A percentile compares a stretch with the other conserved stretches of the same genome.
These are phyloP conservation scores for Magnaporthales sp. DNA, from an alignment of 2,329 filamentous ascomycete species.

Conservation along the genomic window DNA sequence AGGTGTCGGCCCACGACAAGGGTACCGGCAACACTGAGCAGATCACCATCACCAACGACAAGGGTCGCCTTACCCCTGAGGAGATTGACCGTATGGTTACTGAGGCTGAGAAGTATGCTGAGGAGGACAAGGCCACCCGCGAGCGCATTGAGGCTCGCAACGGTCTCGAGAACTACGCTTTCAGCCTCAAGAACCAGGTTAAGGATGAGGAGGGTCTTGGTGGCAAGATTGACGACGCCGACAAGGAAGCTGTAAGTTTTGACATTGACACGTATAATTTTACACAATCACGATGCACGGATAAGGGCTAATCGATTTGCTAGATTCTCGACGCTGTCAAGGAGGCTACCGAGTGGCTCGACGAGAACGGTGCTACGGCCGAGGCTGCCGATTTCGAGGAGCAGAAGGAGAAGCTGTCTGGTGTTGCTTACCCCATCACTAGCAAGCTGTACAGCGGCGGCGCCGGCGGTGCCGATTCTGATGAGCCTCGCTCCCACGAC, in stretches of 20 bases:
- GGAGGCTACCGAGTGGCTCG: conserved; percentile 94
- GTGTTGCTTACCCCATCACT: conserved; percentile 96
- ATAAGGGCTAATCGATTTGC: conserved; percentile 23
- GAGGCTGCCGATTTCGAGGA: conserved; percentile 94
- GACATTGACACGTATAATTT: neutral
- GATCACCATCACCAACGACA: conserved; percentile 99
- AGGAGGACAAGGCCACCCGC: conserved; percentile 97
- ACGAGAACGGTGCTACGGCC: conserved; percentile 83
- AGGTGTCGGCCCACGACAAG: conserved; percentile 95
- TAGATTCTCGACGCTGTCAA: conserved; percentile 89
- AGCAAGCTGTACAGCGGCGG: conserved; percentile 84
- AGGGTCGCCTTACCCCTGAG: conserved; percentile 90
- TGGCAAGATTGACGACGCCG: conserved; percentile 96
- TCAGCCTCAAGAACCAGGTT: conserved; percentile 98
- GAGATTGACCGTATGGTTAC: conserved; percentile 99
- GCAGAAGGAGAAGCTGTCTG: conserved; percentile 98
- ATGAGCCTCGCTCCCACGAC: conserved; percentile 62
- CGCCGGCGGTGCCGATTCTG: conserved; percentile 57
- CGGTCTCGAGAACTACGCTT: conserved; percentile 97
- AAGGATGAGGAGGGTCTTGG: conserved; percentile 94
- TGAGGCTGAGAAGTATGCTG: conserved; percentile 96
- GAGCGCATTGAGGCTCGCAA: conserved; percentile 96
- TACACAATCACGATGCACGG: neutral
- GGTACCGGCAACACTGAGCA: conserved; percentile 95
- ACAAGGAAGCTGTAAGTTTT: conserved; percentile 81